Evolutionary conservation across 2,329 filamentous ascomycete species (phyloP).

Genomic region (Nigrospora osmanthi): DNA sequence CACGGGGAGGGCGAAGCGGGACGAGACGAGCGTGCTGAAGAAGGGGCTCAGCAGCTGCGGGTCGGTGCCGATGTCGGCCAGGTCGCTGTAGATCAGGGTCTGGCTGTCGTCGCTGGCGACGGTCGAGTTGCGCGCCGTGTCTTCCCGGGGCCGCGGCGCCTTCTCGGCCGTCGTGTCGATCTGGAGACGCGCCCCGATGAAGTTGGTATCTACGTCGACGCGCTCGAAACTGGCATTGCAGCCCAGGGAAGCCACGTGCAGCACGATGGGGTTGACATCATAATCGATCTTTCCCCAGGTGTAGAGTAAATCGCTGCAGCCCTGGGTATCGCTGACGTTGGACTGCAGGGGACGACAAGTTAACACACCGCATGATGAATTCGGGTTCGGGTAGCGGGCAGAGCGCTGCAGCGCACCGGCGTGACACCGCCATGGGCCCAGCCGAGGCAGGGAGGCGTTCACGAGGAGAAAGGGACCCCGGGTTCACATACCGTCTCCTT

Average conservation of each 20-base stretch:
- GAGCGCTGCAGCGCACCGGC: too few relatives aligned
- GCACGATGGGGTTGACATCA: slow-evolving; percentile 13
- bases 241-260: slow-evolving; percentile 22
- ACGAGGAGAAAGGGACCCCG: not conserved
- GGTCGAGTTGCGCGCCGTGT: slow-evolving; percentile 8
- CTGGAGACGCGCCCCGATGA: slow-evolving; percentile 8
- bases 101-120: slow-evolving; percentile 12
- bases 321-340: not conserved
- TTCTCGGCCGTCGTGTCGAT: slow-evolving; percentile 15
- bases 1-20: slow-evolving; percentile 21
- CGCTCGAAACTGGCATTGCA: slow-evolving; percentile 30
- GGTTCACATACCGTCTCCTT: not conserved
- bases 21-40: slow-evolving; percentile 25
- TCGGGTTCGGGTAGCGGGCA: not conserved
- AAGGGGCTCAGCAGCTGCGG: slow-evolving; percentile 23
- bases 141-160: slow-evolving; percentile 18
- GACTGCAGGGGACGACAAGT: not conserved
- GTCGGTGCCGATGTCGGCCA: slow-evolving; percentile 16
- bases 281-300: slow-evolving; percentile 6
- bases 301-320: not conserved
- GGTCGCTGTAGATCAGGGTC: slow-evolving; percentile 18
- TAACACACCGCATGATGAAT: not conserved
- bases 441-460: too few relatives aligned
- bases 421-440: not conserved
- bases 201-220: slow-evolving; percentile 10